Conservation (phyloP, 2,329 filamentous ascomycete species). For the Malbranchea zuffiana region DNA sequence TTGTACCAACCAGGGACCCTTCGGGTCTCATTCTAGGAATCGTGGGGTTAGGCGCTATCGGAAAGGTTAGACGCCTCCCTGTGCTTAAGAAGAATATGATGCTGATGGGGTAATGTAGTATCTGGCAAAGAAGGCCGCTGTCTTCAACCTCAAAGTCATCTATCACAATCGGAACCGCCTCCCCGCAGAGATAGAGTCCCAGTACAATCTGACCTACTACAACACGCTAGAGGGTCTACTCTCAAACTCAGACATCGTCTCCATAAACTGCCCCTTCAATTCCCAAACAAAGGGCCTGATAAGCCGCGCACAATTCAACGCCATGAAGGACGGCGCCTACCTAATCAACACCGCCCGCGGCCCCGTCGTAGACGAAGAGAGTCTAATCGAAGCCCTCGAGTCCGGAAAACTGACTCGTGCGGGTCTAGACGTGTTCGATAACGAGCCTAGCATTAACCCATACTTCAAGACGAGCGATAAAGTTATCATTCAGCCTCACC, state of each 20-base stretch:
- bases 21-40: constrained; percentile 38
- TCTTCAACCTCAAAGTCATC: constrained; percentile 36
- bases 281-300: constrained; percentile 34
- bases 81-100: neutral
- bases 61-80: constrained; percentile 23
- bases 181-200: constrained; percentile 25
- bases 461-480: constrained; percentile 35
- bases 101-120: constrained; percentile 16
- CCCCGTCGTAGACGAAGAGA: constrained; percentile 40
- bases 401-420: constrained; percentile 38
- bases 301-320: constrained; percentile 29
- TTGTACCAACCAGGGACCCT: constrained; percentile 34
- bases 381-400: constrained; percentile 39
- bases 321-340: constrained; percentile 40
- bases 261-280: constrained; percentile 40
- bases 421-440: constrained; percentile 40
- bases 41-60: constrained; percentile 41
- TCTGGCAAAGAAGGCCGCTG: constrained; percentile 30
- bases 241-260: constrained; percentile 33
- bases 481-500: constrained; percentile 37
- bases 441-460: constrained; percentile 34
- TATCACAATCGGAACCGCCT: constrained; percentile 37
- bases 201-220: constrained; percentile 30
- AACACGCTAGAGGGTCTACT: constrained; percentile 33
- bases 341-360: constrained; percentile 45